These are phyloP conservation scores for Saccharomycopsis phalli DNA, from an alignment of 1,139 yeast species.

Conservation along the genomic window DNA sequence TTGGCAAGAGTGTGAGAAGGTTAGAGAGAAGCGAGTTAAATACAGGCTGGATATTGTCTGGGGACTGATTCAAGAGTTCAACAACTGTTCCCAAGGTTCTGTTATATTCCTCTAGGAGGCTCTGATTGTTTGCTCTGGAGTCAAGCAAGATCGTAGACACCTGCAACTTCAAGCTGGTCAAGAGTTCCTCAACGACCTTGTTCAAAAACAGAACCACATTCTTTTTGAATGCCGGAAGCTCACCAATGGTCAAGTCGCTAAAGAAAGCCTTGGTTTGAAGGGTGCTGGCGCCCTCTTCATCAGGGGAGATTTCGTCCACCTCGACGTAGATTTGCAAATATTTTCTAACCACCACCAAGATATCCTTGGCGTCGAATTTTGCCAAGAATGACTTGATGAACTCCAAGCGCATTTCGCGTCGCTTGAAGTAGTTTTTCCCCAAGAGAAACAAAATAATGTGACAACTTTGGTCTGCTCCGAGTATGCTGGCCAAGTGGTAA, in stretches of 20 bases:
- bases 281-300: constrained; percentile 28
- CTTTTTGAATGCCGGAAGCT: constrained; percentile 41
- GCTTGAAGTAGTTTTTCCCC: constrained; percentile 64
- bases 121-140: constrained; percentile 27
- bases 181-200: constrained; percentile 35
- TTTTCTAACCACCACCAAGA: no score
- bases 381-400: constrained; percentile 64
- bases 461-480: constrained; percentile 61
- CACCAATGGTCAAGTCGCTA: constrained; percentile 41
- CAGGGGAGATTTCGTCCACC: no score
- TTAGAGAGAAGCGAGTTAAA: constrained; percentile 31
- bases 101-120: no score
- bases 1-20: constrained; percentile 63
- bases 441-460: constrained; percentile 68
- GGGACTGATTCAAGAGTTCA: constrained; percentile 35
- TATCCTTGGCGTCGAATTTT: constrained; percentile 55
- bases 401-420: constrained; percentile 55
- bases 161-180: constrained; percentile 47
- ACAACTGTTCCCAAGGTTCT: constrained; percentile 26
- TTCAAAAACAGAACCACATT: constrained; percentile 48
- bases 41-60: constrained; percentile 34
- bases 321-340: no score
- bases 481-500: constrained; percentile 65
- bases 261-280: constrained; percentile 52
- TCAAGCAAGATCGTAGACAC: constrained; percentile 50